phyloP scores from a whole-genome alignment of 345 rosid genomes.

The Eutrema yunnanense region DNA sequence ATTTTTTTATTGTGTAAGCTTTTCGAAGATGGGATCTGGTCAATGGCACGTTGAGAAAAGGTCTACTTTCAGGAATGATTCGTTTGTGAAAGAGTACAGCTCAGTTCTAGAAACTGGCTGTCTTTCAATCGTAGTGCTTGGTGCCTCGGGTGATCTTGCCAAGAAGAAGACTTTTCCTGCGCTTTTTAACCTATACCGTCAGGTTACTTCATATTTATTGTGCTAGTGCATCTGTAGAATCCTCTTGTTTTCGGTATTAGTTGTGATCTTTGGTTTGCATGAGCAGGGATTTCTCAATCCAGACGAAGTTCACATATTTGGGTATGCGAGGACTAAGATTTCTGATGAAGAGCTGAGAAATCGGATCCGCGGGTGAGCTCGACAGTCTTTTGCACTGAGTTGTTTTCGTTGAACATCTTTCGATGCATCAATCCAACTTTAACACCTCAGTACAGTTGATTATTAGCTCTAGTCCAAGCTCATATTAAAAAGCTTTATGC shows the following conservation, averaged over 20 bases:
- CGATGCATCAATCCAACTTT: too few species aligned
- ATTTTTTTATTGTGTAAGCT: not conserved
- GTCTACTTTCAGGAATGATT: constrained; percentile 44
- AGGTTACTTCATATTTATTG: constrained; percentile 38
- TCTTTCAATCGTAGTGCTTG: constrained; percentile 83
- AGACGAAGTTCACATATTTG: constrained; percentile 81
- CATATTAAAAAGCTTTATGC: constrained; percentile 12
- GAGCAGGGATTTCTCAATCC: constrained; percentile 76
- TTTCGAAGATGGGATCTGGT: constrained; percentile 43
- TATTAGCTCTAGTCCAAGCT: not conserved
- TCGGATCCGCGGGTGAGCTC: constrained; percentile 59
- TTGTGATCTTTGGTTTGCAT: not conserved
- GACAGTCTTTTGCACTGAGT: not conserved
- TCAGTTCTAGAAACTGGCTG: constrained; percentile 62
- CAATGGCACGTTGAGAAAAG: constrained; percentile 66
- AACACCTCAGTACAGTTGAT: too few species aligned
- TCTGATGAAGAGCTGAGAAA: constrained; percentile 78
- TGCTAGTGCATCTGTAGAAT: not conserved
- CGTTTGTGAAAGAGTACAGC: constrained; percentile 39
- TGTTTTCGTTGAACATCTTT: not conserved
- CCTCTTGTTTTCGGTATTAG: not conserved
- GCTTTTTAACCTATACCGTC: constrained; percentile 86
- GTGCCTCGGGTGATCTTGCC: constrained; percentile 99
- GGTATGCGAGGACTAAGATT: constrained; percentile 97
- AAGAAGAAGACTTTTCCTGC: constrained; percentile 99